phyloP scores from a whole-genome alignment of 331 rosid species.

The Rhamnella rubrinervis region DNA sequence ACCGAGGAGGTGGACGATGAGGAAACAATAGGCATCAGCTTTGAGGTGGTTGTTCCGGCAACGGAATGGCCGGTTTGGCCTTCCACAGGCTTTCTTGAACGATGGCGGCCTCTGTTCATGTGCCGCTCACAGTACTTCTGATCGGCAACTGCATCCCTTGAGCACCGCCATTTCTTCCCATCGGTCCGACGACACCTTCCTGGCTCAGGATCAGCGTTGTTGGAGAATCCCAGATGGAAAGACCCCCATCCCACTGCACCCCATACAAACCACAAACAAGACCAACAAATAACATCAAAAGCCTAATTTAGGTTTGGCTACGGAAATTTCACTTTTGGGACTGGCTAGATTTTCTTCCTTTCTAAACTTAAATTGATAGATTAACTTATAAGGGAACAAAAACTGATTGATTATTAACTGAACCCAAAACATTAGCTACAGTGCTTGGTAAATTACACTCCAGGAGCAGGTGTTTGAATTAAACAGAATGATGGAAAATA shows the following conservation, averaged over 20 bases:
- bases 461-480: too few species aligned
- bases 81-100: conserved; percentile 99
- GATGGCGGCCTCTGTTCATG: conserved; percentile 98
- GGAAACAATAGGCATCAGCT: conserved; percentile 33
- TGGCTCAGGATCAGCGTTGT: conserved; percentile 91
- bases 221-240: conserved; percentile 82
- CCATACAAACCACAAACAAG: conserved; percentile 5
- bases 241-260: conserved; percentile 82
- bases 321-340: not conserved
- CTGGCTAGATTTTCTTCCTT: not conserved
- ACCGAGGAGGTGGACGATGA: conserved; percentile 36
- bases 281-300: not conserved
- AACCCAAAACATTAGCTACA: not conserved
- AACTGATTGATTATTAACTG: not conserved
- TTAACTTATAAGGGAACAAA: not conserved
- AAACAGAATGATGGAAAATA: not conserved
- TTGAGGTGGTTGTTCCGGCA: conserved; percentile 41
- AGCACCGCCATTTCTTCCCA: conserved; percentile 99
- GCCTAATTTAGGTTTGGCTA: not conserved
- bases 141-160: conserved; percentile 94
- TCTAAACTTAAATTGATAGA: not conserved
- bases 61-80: conserved; percentile 86
- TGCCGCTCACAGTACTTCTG: conserved; percentile 96
- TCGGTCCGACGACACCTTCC: conserved; percentile 97
- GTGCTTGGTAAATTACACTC: too few species aligned